phyloP scores from a whole-genome alignment of 1,284 basidiomycete genomes.

The Trametes polyzona region DNA sequence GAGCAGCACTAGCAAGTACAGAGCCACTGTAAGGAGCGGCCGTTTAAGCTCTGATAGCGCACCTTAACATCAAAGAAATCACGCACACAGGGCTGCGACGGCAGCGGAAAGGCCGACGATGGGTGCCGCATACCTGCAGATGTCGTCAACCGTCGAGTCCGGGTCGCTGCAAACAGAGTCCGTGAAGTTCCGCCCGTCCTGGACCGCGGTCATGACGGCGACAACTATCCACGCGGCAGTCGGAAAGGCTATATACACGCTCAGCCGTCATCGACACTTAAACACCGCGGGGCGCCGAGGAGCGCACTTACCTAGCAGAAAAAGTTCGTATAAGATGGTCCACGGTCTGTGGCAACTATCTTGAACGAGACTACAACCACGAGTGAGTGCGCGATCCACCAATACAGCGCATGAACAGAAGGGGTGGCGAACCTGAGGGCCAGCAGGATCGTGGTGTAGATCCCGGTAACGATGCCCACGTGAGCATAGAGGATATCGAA shows the following conservation, averaged over 20 bases:
- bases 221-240: background rate
- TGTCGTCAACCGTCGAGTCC: background rate
- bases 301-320: background rate
- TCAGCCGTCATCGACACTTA: background rate
- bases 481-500: background rate
- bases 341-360: slow-evolving; percentile 6
- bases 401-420: too few relatives aligned
- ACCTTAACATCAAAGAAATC: background rate
- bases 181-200: background rate
- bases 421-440: background rate
- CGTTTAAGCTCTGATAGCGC: background rate
- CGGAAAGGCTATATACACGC: background rate
- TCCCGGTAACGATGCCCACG: background rate
- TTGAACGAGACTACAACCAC: background rate
- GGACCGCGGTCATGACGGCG: background rate
- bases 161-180: background rate
- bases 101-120: background rate
- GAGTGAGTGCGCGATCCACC: background rate
- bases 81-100: background rate
- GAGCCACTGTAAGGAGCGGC: background rate
- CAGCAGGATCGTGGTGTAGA: background rate
- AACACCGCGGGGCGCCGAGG: background rate
- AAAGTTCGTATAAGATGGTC: background rate
- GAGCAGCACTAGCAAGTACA: background rate
- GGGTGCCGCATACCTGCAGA: background rate